Percentiles rank a stretch among this genome's conserved stretches.
These are phyloP conservation scores for Thielaviopsis populi DNA, from an alignment of 2,329 filamentous ascomycete genomes.

Conservation along the genomic window DNA sequence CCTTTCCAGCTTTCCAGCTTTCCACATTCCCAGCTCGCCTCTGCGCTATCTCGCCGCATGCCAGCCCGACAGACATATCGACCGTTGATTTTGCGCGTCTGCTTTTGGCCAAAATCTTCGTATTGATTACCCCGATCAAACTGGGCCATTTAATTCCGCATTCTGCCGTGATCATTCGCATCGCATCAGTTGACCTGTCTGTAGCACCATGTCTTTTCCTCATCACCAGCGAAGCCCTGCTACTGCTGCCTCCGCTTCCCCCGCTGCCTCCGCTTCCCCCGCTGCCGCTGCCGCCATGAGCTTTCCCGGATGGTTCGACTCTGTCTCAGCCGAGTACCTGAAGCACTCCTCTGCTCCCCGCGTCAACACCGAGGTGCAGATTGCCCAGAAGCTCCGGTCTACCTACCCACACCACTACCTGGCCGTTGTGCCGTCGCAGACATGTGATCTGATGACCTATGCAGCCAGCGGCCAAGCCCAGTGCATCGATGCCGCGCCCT, in stretches of 20 bases:
- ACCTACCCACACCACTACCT: constrained; percentile 32
- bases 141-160: not conserved
- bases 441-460: constrained; percentile 29
- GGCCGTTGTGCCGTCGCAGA: constrained; percentile 24
- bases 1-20: too few species aligned
- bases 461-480: constrained; percentile 28
- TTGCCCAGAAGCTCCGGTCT: constrained; percentile 27
- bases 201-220: not conserved
- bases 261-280: not conserved
- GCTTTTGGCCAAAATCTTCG: not conserved
- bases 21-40: too few species aligned
- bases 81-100: not conserved
- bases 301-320: constrained; percentile 18
- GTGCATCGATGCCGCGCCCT: not conserved
- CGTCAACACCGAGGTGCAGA: constrained; percentile 30
- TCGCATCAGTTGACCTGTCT: not conserved
- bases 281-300: not conserved
- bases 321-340: constrained; percentile 21
- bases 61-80: too few species aligned
- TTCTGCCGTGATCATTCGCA: not conserved
- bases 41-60: too few species aligned
- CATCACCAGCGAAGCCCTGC: not conserved
- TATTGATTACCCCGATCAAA: not conserved
- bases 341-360: constrained; percentile 28
- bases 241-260: not conserved